phyloP scores from a whole-genome alignment of 2,329 filamentous ascomycete genomes.

The Aspergillus piperis region DNA sequence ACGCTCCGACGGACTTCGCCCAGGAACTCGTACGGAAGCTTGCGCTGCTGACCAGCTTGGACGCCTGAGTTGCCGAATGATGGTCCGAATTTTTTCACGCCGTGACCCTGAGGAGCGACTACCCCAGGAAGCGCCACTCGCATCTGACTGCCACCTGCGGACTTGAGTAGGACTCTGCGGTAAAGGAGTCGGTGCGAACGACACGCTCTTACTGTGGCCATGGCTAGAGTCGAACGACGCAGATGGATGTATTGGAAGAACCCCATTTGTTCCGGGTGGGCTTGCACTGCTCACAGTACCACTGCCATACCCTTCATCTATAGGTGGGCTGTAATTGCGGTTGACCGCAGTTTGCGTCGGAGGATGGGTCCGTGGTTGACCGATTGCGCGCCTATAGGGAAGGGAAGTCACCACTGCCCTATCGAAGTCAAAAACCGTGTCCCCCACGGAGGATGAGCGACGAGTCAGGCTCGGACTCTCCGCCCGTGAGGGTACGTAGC shows the following conservation, averaged over 20 bases:
- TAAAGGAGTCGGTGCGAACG: conserved; percentile 13
- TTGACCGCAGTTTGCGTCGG: conserved; percentile 9
- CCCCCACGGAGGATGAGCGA: conserved; percentile 29
- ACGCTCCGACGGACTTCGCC: conserved; percentile 17
- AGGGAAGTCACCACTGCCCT: conserved; percentile 27
- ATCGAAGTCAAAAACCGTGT: conserved; percentile 38
- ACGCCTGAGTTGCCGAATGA: conserved; percentile 21
- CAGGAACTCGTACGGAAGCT: conserved; percentile 5
- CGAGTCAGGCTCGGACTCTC: conserved; percentile 29
- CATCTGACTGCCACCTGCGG: conserved; percentile 25
- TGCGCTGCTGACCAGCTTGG: conserved; percentile 9
- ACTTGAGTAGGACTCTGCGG: conserved; percentile 12
- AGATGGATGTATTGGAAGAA: conserved; percentile 20
- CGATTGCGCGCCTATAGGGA: conserved; percentile 28
- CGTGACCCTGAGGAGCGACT: conserved; percentile 20
- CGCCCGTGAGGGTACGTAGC: conserved; percentile 28
- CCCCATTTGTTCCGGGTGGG: conserved; percentile 12
- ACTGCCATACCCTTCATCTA: conserved; percentile 34
- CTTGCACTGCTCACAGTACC: conserved; percentile 20
- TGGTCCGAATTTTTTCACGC: conserved; percentile 23
- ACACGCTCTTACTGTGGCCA: conserved; percentile 24
- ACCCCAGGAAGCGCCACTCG: conserved; percentile 6
- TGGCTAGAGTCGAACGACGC: conserved; percentile 16
- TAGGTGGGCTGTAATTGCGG: conserved; percentile 21
- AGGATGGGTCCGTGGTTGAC: conserved; percentile 12